Evolutionary conservation across 768 basidiomycete genomes (phyloP), one percentile per base, ranked within the genome.

Genomic region (Boletus speciosus): DNA sequence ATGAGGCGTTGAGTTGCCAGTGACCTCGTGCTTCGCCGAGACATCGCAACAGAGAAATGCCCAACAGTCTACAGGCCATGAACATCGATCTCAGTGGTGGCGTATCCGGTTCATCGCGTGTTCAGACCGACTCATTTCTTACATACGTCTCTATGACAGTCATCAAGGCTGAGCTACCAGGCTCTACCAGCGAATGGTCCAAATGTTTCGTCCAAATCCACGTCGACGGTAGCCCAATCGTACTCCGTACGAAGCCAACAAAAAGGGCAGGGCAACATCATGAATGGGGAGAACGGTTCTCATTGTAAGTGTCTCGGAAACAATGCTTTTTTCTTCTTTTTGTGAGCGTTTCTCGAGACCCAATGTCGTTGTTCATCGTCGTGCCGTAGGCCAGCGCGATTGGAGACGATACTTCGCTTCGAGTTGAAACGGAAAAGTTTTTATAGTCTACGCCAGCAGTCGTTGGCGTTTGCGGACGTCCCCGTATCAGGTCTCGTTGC

Each of bases 161-260:
- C 55, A 35, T 68, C 54, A 67, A 43, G 32, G 66, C 60, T 0
- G 64, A 66, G n/a, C 29, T 67, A 36, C 66, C 66, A 0, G 52
- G 32, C 1, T 49, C 53, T 42, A 11, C 66, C 6, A 59, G 29
- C 14, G 48, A 59, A 3, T 60, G 66, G 66, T 59, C 60, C 9
- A 67, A 64, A 31, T 68, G 60, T 21, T 68, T 62, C 41, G 49
- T 67, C 19, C 39, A 57, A 21, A 58, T 67, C 16, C 44, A 52
- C 34, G 54, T 67, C 23, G 62, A 66, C 39, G 51, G 25, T n/a
- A 56, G 57, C 25, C 2, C 59, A 1, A 63, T 49, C 49, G 4
- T 47, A 2, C 25, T 57, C 2, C 56, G 48, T 9, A 68, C 62
- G 5, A 57, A 29, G 12, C 8, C 47, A 4, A 27, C 47, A 16